A percentile compares a stretch with the other conserved stretches of the same genome.
Evolutionary conservation across 2,329 filamentous ascomycete species (phyloP).

Genomic region (Microsporum canis): DNA sequence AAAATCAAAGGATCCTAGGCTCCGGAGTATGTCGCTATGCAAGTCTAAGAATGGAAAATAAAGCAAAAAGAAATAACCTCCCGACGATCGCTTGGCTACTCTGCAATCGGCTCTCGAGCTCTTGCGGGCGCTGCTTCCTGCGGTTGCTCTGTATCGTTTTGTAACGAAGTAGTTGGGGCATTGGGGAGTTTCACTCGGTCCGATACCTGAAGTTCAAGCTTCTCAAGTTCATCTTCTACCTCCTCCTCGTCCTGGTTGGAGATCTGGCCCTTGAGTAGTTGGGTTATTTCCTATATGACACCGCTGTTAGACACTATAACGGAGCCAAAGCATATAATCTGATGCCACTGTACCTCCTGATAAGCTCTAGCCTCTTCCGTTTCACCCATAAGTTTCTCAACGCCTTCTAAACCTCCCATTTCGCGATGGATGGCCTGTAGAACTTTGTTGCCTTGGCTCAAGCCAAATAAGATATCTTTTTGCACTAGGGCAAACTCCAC

Average conservation of each 20-base stretch:
- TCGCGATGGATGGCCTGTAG: conserved; percentile 84
- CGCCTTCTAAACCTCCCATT: conserved; percentile 88
- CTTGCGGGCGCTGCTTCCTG: conserved; percentile 22
- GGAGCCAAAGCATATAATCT: background rate
- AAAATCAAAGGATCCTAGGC: background rate
- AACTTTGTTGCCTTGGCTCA: conserved; percentile 84
- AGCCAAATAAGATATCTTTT: conserved; percentile 85
- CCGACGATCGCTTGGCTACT: conserved; percentile 15
- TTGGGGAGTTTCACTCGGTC: conserved; percentile 28
- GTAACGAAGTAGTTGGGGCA: conserved; percentile 26
- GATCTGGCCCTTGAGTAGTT: conserved; percentile 78
- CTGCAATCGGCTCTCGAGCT: conserved; percentile 11
- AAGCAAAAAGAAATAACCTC: background rate
- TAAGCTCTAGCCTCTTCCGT: conserved; percentile 83
- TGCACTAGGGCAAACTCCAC: conserved; percentile 96
- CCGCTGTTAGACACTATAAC: background rate
- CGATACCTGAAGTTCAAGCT: conserved; percentile 55
- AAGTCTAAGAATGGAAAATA: background rate
- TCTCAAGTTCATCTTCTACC: conserved; percentile 87
- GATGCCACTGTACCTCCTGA: conserved; percentile 54
- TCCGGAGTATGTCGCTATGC: background rate
- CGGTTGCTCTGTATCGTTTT: conserved; percentile 20
- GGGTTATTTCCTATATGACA: conserved; percentile 64
- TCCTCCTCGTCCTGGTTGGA: conserved; percentile 94
- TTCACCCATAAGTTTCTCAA: conserved; percentile 92